phyloP scores from a whole-genome alignment of 1,284 basidiomycete genomes.

The Apiotrichum veenhuisii region DNA sequence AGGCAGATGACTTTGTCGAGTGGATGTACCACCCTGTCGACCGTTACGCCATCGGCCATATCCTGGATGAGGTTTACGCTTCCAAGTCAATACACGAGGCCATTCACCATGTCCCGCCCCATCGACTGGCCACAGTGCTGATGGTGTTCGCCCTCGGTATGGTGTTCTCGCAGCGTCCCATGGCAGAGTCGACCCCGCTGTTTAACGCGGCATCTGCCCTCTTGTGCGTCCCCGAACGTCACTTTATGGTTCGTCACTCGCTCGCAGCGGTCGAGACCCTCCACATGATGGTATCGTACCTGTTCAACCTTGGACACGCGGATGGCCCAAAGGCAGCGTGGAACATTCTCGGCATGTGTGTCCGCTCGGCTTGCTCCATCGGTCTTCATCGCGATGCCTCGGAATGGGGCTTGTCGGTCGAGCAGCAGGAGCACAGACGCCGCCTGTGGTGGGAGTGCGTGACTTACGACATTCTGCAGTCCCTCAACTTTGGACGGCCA shows the following conservation, averaged over 20 bases:
- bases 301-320: constrained; percentile 19
- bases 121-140: constrained; percentile 18
- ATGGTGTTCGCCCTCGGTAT: constrained; percentile 18
- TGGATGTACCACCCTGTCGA: constrained; percentile 29
- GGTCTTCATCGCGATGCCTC: constrained; percentile 23
- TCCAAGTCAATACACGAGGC: constrained; percentile 8
- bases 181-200: constrained; percentile 9
- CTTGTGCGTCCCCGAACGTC: constrained; percentile 17
- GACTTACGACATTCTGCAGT: constrained; percentile 25
- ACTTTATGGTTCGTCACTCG: constrained; percentile 23
- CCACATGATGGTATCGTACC: constrained; percentile 25
- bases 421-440: constrained; percentile 18
- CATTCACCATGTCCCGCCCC: constrained; percentile 20
- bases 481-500: constrained; percentile 31
- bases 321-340: constrained; percentile 20
- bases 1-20: constrained; percentile 18
- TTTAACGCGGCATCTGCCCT: constrained; percentile 20
- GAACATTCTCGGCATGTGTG: constrained; percentile 22
- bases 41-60: constrained; percentile 2
- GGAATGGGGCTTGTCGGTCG: constrained; percentile 22
- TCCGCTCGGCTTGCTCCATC: constrained; percentile 17
- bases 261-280: constrained; percentile 22
- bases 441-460: constrained; percentile 24
- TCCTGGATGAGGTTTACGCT: constrained; percentile 16
- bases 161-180: constrained; percentile 11